Evolutionary conservation across 768 basidiomycete genomes (phyloP).

Genomic region (Termitomyces sp.): DNA sequence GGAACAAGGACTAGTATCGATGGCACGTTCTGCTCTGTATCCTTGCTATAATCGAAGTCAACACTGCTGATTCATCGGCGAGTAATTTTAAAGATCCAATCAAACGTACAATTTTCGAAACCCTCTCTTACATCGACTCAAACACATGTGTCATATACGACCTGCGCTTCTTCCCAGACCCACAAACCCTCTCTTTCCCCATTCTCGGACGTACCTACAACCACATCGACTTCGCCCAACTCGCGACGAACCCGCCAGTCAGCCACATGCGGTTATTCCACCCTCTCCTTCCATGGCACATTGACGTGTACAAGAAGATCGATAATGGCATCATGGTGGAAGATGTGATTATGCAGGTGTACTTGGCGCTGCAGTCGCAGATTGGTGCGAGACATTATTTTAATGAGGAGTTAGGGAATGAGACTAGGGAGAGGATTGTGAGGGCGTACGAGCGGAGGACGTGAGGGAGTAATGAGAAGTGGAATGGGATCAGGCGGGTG

Average conservation of each 20-base stretch:
- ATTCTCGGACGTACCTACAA: conserved; percentile 17
- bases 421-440: conserved; percentile 41
- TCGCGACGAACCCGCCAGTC: conserved; percentile 20
- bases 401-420: conserved; percentile 51
- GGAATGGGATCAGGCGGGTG: conserved; percentile 28
- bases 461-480: conserved; percentile 26
- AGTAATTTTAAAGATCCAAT: neutral
- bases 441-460: conserved; percentile 44
- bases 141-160: neutral
- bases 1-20: neutral
- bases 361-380: neutral
- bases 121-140: neutral
- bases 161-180: neutral
- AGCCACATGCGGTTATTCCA: neutral
- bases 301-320: neutral
- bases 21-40: neutral
- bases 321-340: neutral
- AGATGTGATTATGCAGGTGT: neutral
- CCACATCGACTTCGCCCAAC: conserved; percentile 47
- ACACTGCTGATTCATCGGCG: neutral
- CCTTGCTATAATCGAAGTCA: neutral
- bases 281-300: neutral
- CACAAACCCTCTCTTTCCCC: too few relatives aligned
- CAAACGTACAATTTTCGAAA: neutral
- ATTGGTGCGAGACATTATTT: conserved; percentile 54